Conservation (phyloP, 148 eudicot species). For the Camellia japonica region DNA sequence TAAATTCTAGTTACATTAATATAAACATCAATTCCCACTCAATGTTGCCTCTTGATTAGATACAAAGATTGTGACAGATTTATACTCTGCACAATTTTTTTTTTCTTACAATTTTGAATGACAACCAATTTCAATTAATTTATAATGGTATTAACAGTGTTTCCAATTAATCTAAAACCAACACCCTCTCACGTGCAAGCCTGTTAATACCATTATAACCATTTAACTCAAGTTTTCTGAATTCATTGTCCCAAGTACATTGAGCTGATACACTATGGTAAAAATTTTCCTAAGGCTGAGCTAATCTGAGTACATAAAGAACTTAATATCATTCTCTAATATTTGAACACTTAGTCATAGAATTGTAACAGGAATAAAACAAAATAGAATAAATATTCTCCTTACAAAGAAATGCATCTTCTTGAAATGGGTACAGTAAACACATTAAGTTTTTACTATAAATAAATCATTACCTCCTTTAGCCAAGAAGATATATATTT, state of each 20-base stretch:
- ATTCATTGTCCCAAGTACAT: not conserved
- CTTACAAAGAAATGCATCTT: not conserved
- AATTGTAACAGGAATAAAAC: not conserved
- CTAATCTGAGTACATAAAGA: not conserved
- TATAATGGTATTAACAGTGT: not conserved
- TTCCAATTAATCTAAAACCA: not conserved
- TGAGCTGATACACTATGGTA: not conserved
- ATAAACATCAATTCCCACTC: not conserved
- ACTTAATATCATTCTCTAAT: not conserved
- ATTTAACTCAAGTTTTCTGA: not conserved
- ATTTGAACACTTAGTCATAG: not conserved
- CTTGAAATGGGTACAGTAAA: not conserved
- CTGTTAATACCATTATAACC: too few species aligned
- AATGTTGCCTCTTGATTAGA: not conserved
- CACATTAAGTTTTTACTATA: not conserved
- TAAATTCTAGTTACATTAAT: not conserved
- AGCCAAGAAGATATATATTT: slow-evolving; percentile 56
- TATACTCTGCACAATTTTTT: too few species aligned
- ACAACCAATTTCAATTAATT: not conserved
- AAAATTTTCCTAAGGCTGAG: not conserved
- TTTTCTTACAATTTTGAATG: not conserved
- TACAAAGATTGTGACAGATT: not conserved
- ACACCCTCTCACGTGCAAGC: too few species aligned
- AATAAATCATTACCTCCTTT: slow-evolving; percentile 47
- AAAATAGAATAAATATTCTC: not conserved